Percentiles rank a stretch among this genome's conserved stretches.
phyloP scores from a whole-genome alignment of 176 grass and related monocot species.

The Echinochloa phyllopogon region DNA sequence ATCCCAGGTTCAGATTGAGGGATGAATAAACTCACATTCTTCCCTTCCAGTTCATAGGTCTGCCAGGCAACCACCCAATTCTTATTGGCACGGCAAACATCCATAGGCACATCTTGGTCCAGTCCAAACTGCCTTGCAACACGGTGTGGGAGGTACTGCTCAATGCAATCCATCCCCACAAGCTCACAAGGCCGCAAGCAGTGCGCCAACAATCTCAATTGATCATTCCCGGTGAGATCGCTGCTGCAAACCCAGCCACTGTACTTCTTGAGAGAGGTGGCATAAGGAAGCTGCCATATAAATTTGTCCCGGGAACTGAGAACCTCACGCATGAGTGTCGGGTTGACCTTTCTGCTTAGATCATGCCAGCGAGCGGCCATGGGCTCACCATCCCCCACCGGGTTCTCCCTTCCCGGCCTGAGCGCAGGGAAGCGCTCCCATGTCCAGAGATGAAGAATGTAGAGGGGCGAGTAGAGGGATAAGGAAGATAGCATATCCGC shows the following conservation, averaged over 20 bases:
- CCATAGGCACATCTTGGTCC: constrained; percentile 82
- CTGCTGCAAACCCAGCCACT: constrained; percentile 55
- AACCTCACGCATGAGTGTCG: constrained; percentile 42
- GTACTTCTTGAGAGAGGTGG: constrained; percentile 30
- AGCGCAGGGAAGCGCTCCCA: constrained; percentile 83
- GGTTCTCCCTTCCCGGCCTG: constrained; percentile 54
- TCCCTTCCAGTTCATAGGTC: constrained; percentile 70
- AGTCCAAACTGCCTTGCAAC: constrained; percentile 95
- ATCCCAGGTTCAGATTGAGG: constrained; percentile 66
- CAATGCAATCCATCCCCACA: constrained; percentile 77
- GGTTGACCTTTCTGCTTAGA: constrained; percentile 60
- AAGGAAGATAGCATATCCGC: constrained; percentile 48
- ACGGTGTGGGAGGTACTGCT: constrained; percentile 88
- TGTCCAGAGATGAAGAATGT: constrained; percentile 78
- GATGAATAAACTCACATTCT: constrained; percentile 70
- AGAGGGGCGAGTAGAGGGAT: constrained; percentile 66
- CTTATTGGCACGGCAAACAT: constrained; percentile 57
- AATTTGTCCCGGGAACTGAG: constrained; percentile 51
- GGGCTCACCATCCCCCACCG: constrained; percentile 46
- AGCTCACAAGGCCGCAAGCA: constrained; percentile 74
- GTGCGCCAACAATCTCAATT: constrained; percentile 61
- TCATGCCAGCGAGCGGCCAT: constrained; percentile 81
- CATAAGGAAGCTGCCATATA: constrained; percentile 64
- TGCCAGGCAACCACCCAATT: constrained; percentile 71
- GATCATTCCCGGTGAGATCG: constrained; percentile 49